Base-by-base conservation (phyloP, 257 asterid genomes). In the Phtheirospermum japonicum region DNA sequence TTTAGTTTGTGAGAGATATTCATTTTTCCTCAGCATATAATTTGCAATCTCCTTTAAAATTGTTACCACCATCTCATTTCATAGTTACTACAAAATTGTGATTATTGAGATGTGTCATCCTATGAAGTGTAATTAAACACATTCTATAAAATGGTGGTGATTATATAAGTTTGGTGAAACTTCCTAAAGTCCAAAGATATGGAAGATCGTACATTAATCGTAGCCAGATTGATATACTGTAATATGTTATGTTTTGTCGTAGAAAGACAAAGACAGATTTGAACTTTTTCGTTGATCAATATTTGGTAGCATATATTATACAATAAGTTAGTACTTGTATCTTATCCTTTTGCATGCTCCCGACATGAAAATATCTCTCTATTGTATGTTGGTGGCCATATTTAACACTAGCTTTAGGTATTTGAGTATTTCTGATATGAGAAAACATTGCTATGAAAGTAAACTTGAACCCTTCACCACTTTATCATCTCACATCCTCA, bases 271-370 rank as follows among this genome's bases (percentile, higher is more conserved):
- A 66, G 63, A 61, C 66, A 56, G 12, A 46, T 23, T 55, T 57
- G 57, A 66, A 61, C 69, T 72, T 66, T 72, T 65, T 28, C 3
- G 4, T 65, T 53, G 11, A 39, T 40, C 26, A 42, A 46, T 42
- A 49, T 14, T 48, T 16, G 11, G 11, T n/a, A n/a, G n/a, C n/a
- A n/a, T n/a, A n/a, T n/a, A n/a, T n/a, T n/a, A n/a, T n/a, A n/a
- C n/a, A n/a, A n/a, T n/a, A 9, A 0, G 0, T 42, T 4, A 2
- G 9, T 60, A 10, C 16, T n/a, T n/a, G 4, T 23, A 39, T 9
- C 4, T 9, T 9, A 9, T 39, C 45, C 7, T 39, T 39, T 0
- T 39, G 45, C 45, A 39, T 39, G 45, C 45, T 39, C 12, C 45
- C 45, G 45, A 9, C 45, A 39, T 9, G 11, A 9, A 23, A 23